phyloP scores from a whole-genome alignment of 768 basidiomycete species.

The Pulveroboletus frians region DNA sequence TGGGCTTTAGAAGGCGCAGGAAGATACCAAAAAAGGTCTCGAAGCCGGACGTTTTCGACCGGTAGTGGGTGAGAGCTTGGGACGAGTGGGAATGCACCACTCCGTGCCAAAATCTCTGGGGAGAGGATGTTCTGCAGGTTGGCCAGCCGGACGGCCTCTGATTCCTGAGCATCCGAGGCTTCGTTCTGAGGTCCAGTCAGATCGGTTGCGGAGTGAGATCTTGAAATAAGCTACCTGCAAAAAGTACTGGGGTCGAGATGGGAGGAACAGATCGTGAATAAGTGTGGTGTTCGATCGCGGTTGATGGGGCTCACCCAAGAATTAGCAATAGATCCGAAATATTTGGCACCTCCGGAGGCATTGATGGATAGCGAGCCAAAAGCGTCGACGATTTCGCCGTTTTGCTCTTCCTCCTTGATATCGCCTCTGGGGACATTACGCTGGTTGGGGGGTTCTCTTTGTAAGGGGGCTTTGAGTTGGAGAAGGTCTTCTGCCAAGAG shows the following conservation, averaged over 20 bases:
- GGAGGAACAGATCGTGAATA: slow-evolving; percentile 8
- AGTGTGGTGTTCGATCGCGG: background rate
- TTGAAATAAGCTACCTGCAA: slow-evolving; percentile 46
- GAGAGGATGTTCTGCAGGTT: slow-evolving; percentile 55
- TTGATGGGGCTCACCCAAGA: slow-evolving; percentile 52
- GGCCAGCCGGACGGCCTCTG: slow-evolving; percentile 40
- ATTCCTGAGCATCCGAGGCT: slow-evolving; percentile 48
- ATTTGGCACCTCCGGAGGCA: slow-evolving; percentile 67
- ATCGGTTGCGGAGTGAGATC: background rate
- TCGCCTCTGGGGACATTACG: slow-evolving; percentile 35
- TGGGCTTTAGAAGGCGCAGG: slow-evolving; percentile 56
- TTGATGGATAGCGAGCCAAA: slow-evolving; percentile 77
- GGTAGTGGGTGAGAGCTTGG: slow-evolving; percentile 37
- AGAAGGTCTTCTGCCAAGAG: slow-evolving; percentile 69
- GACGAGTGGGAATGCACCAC: slow-evolving; percentile 60
- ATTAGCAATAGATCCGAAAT: slow-evolving; percentile 70
- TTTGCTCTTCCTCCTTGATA: slow-evolving; percentile 58
- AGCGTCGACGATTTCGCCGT: slow-evolving; percentile 69
- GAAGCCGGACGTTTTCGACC: slow-evolving; percentile 43
- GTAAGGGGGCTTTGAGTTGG: slow-evolving; percentile 69
- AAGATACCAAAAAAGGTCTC: slow-evolving; percentile 64
- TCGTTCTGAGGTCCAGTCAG: slow-evolving; percentile 46
- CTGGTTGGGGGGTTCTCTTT: slow-evolving; percentile 51
- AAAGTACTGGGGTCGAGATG: slow-evolving; percentile 49
- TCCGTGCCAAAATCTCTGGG: slow-evolving; percentile 56